Conservation (phyloP, 257 asterid species). For the Primulina tabacum region DNA sequence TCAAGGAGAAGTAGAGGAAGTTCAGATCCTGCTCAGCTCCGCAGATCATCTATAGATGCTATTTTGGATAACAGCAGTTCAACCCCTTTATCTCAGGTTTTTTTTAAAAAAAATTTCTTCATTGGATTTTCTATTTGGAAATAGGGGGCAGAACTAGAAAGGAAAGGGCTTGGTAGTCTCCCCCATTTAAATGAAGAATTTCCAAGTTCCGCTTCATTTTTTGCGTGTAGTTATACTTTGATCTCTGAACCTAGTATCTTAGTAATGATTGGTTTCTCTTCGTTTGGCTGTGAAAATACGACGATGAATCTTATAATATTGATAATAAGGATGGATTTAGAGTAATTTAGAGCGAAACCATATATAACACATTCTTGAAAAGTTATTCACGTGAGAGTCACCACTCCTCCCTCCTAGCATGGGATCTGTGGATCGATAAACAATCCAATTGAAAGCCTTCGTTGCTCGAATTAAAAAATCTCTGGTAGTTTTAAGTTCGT, state of each 20-base stretch:
- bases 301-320: too few relatives aligned
- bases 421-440: neutral
- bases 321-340: neutral
- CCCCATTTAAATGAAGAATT: neutral
- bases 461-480: neutral
- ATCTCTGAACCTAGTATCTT: neutral
- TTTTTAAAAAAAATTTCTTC: neutral
- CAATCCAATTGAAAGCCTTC: neutral
- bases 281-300: neutral
- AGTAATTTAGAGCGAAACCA: neutral
- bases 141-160: neutral
- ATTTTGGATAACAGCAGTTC: conserved; percentile 59
- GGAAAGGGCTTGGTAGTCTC: neutral
- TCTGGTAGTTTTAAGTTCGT: neutral
- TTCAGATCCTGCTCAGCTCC: conserved; percentile 67
- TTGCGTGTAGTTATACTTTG: neutral
- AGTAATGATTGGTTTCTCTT: neutral
- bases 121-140: neutral
- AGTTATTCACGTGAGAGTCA: neutral
- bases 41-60: conserved; percentile 88
- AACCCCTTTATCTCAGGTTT: conserved; percentile 60
- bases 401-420: neutral
- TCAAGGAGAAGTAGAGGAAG: conserved; percentile 65
- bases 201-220: neutral
- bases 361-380: too few relatives aligned